Percentiles rank a stretch among this genome's conserved stretches.
These are phyloP conservation scores for Gnomoniopsis sp. DNA, from an alignment of 2,329 filamentous ascomycete species.

Conservation along the genomic window DNA sequence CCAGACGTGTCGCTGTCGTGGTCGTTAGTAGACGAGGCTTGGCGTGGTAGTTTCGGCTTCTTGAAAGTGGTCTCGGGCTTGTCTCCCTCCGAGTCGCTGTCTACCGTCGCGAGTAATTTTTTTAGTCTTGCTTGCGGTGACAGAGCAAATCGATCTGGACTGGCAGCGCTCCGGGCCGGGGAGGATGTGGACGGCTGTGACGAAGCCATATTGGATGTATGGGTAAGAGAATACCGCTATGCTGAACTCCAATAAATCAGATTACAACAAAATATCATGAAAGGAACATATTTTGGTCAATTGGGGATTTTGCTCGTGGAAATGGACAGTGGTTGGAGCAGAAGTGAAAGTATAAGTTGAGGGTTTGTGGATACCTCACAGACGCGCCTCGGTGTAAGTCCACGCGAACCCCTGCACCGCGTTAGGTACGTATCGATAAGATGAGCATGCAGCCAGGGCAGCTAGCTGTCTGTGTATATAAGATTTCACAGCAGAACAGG, in stretches of 20 bases:
- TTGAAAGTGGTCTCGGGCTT: conserved; percentile 11
- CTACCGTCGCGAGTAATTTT: conserved; percentile 49
- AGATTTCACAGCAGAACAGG: too few relatives aligned
- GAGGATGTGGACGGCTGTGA: conserved; percentile 44
- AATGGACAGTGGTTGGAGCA: background rate
- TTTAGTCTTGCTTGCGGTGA: conserved; percentile 54
- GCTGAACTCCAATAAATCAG: background rate
- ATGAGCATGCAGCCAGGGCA: background rate
- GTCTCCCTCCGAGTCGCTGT: conserved; percentile 48
- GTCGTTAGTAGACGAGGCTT: background rate
- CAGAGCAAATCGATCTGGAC: conserved; percentile 41
- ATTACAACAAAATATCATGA: background rate
- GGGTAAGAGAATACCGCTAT: background rate
- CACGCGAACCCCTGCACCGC: conserved; percentile 2
- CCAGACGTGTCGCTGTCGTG: conserved; percentile 6
- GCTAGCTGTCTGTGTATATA: too few relatives aligned
- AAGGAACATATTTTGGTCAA: background rate
- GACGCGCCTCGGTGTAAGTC: conserved; percentile 1
- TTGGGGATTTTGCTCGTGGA: background rate
- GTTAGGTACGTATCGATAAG: background rate
- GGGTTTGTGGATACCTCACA: background rate
- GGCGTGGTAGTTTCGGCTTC: conserved; percentile 11
- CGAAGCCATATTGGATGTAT: conserved; percentile 43
- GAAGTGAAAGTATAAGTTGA: background rate
- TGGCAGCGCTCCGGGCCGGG: conserved; percentile 35